Evolutionary conservation across 2,329 filamentous ascomycete genomes (phyloP), one percentile per base, ranked within the genome.

Genomic region (Alternaria tenuissima): DNA sequence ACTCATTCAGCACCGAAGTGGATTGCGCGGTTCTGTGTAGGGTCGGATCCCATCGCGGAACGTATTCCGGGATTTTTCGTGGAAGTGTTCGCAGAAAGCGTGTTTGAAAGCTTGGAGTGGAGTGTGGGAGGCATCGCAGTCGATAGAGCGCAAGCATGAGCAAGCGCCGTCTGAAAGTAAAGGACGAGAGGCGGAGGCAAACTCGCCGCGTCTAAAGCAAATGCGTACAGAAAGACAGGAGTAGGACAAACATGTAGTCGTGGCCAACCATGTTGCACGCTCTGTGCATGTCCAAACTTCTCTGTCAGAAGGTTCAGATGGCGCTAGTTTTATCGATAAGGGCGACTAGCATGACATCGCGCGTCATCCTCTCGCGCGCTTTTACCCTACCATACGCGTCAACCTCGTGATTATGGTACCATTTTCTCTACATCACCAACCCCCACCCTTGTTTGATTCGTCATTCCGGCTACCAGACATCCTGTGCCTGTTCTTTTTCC

Each of bases 21-120:
- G 52, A n/a, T 1, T 12, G 44, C 16, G 41, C 11, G 24, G 63
- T 14, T 5, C n/a, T 52, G 42, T 72, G 62, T n/a, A 52, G 52
- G 6, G 70, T 69, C 9, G 75, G 75, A 52, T 76, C 59, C 74
- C 74, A 77, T 66, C 44, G 39, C 47, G 62, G 66, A 24, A 65
- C 11, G 20, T 72, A 73, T n/a, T 43, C 39, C 4, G 73, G 68
- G 30, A 71, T 68, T 20, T 48, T 43, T 9, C 62, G 62, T 18
- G 74, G 74, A 28, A 62, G 49, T n/a, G 72, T 74, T 34, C 62
- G 71, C 32, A 77, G 38, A 7, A 57, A 62, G 52, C 73, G 72
- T 20, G 47, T 52, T 41, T 69, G 70, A 28, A 61, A 53, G 49
- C 26, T 44, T 47, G 42, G 59, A 49, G 59, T 48, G 56, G 66